These are phyloP conservation scores for Holtermannia corniformis DNA, from an alignment of 768 basidiomycete species.

Conservation along the genomic window DNA sequence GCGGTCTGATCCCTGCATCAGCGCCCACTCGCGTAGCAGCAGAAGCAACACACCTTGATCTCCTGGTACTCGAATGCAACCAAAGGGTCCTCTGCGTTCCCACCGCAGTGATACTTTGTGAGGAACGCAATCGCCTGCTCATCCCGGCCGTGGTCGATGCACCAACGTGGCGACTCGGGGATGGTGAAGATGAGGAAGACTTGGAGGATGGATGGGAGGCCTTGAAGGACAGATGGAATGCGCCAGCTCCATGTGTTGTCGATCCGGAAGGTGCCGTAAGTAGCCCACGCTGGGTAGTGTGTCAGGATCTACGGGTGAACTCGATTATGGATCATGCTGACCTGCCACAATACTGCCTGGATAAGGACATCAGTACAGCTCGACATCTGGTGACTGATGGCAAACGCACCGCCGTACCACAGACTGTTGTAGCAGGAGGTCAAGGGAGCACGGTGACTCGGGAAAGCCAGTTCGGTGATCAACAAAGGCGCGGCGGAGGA, in stretches of 20 bases:
- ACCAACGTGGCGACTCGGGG: conserved; percentile 78
- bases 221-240: conserved; percentile 35
- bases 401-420: conserved; percentile 66
- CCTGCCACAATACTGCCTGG: no score
- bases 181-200: conserved; percentile 56
- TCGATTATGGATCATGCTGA: no score
- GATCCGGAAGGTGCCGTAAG: conserved; percentile 53
- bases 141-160: conserved; percentile 63
- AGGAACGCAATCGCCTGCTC: conserved; percentile 57
- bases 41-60: no score
- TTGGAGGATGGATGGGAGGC: conserved; percentile 26
- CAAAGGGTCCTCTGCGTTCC: conserved; percentile 51
- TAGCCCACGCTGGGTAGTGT: conserved; percentile 34
- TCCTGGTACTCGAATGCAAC: conserved; percentile 43
- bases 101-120: conserved; percentile 74
- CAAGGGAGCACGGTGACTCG: conserved; percentile 66
- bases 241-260: conserved; percentile 54
- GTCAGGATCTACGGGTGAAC: no score
- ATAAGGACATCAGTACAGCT: no score
- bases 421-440: conserved; percentile 53
- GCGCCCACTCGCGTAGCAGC: no score
- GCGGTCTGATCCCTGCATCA: no score
- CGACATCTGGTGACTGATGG: no score
- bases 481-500: conserved; percentile 70
- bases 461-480: conserved; percentile 78